Percentiles rank a stretch among this genome's conserved stretches.
phyloP scores from a whole-genome alignment of 2,329 filamentous ascomycete genomes.

The Metarhizium brunneum region DNA sequence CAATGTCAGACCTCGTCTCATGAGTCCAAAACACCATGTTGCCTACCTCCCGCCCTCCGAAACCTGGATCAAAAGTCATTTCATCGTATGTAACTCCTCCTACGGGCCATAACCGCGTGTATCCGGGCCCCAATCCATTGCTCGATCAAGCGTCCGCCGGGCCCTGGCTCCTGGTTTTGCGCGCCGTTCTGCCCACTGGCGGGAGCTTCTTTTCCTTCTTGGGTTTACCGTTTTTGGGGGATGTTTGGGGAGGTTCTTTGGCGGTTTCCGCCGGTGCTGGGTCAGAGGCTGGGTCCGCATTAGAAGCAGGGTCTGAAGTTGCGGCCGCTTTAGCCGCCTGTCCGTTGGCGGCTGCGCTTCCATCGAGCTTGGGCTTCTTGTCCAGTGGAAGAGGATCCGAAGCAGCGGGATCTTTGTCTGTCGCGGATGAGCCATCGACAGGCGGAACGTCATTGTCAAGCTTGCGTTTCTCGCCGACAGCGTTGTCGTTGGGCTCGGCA shows the following conservation, averaged over 20 bases:
- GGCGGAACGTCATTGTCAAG: constrained; percentile 15
- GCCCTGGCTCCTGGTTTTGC: constrained; percentile 35
- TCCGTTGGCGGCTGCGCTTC: constrained; percentile 14
- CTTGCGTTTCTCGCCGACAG: constrained; percentile 29
- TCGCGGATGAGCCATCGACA: constrained; percentile 14
- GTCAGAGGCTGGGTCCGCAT: background rate
- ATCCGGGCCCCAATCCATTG: background rate
- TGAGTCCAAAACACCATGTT: background rate
- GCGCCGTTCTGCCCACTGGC: constrained; percentile 25
- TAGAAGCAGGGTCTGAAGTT: background rate
- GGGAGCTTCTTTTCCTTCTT: constrained; percentile 29
- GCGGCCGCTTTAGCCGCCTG: background rate
- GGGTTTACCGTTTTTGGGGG: constrained; percentile 18
- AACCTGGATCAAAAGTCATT: background rate
- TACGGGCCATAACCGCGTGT: background rate
- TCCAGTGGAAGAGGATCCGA: constrained; percentile 13
- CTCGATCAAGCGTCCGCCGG: constrained; percentile 18
- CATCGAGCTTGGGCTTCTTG: constrained; percentile 33
- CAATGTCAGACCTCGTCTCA: background rate
- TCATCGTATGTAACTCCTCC: background rate
- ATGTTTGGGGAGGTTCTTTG: background rate
- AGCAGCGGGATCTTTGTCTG: constrained; percentile 12
- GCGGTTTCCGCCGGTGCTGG: background rate
- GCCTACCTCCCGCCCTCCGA: background rate
- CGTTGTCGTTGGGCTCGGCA: constrained; percentile 11